Conservation (phyloP, 176 grass and related monocot genomes). For the Oryza glaberrima region DNA sequence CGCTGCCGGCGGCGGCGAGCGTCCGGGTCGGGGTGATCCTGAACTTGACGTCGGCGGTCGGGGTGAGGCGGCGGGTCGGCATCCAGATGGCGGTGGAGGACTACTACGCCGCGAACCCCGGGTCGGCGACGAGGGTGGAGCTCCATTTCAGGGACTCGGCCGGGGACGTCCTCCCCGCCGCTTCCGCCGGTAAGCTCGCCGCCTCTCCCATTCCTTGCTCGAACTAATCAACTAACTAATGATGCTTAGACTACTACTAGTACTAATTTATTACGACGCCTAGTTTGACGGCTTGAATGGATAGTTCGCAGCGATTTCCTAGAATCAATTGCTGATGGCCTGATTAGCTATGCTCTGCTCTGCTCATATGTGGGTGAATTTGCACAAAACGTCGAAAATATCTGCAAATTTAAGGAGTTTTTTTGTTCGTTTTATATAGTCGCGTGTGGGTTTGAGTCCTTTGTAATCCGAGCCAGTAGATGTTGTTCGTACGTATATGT, state of each 20-base stretch:
- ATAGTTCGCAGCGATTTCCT: background rate
- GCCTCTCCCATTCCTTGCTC: background rate
- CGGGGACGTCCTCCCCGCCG: constrained; percentile 42
- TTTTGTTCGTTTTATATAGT: background rate
- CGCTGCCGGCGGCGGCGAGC: background rate
- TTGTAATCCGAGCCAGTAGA: background rate
- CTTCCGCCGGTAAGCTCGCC: constrained; percentile 55
- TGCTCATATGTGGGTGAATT: background rate
- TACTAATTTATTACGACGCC: no score
- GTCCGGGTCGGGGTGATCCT: constrained; percentile 71
- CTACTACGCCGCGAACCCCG: constrained; percentile 52
- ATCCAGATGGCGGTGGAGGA: constrained; percentile 70
- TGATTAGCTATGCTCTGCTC: background rate
- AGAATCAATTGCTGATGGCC: background rate
- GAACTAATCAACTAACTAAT: background rate
- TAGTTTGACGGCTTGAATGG: background rate
- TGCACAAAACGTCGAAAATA: background rate
- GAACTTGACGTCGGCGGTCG: background rate
- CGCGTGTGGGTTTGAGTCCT: background rate
- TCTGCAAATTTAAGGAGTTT: background rate
- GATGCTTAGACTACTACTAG: no score
- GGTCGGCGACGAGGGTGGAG: constrained; percentile 37
- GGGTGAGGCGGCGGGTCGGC: constrained; percentile 33
- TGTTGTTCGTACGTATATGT: no score
- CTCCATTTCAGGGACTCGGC: constrained; percentile 52